Conservation (phyloP, 345 rosid species). For the Salix koriyanagi region DNA sequence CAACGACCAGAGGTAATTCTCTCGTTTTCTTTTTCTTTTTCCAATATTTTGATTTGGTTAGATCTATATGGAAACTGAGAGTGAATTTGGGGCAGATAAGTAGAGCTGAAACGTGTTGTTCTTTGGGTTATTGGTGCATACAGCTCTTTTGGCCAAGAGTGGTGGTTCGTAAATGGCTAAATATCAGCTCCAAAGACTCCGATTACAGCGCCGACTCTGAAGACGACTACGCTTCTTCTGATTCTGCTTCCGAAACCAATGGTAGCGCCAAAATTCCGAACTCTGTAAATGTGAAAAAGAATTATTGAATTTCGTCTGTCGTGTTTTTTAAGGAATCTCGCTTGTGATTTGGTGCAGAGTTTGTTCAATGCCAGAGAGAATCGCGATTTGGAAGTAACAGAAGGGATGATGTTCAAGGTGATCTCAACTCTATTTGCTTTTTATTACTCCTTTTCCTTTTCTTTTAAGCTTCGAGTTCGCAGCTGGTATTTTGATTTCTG, state of each 20-base stretch:
- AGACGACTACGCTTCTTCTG: slow-evolving; percentile 24
- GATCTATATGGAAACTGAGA: slow-evolving; percentile 11
- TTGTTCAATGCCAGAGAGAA: slow-evolving; percentile 10
- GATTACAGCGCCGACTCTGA: slow-evolving; percentile 75
- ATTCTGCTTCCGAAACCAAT: slow-evolving; percentile 44
- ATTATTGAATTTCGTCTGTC: neutral
- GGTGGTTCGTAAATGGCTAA: slow-evolving; percentile 76
- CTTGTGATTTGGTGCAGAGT: slow-evolving; percentile 19
- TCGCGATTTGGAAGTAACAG: slow-evolving; percentile 25
- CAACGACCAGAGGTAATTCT: slow-evolving; percentile 39
- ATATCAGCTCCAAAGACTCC: slow-evolving; percentile 55
- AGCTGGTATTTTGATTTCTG: neutral
- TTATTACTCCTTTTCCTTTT: neutral
- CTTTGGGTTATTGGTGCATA: slow-evolving; percentile 77
- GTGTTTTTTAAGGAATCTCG: neutral
- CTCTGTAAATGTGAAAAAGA: neutral
- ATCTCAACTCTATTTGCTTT: slow-evolving; percentile 10
- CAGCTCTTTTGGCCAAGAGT: slow-evolving; percentile 82
- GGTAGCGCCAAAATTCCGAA: slow-evolving; percentile 22
- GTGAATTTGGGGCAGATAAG: slow-evolving; percentile 29
- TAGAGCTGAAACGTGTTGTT: slow-evolving; percentile 63
- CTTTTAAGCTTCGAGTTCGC: neutral
- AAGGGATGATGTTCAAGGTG: slow-evolving; percentile 29
- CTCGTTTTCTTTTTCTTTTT: neutral
- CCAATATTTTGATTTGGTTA: neutral